Percentiles rank a stretch among this genome's conserved stretches.
Evolutionary conservation across 1,284 basidiomycete genomes (phyloP).

Genomic region (Papiliotrema terrestris): DNA sequence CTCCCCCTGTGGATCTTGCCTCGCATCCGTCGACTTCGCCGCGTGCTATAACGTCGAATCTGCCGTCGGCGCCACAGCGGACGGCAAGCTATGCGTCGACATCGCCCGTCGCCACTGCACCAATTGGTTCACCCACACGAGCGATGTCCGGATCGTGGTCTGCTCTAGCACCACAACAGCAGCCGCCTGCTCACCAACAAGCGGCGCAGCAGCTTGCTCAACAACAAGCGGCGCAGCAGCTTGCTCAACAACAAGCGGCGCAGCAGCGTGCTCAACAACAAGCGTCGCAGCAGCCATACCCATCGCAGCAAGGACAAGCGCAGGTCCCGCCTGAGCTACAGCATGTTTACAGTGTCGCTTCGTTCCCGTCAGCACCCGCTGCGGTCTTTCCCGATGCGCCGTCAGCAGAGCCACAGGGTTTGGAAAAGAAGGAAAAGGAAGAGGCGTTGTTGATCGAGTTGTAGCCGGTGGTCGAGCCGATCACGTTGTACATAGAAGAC

Average conservation of each 20-base stretch:
- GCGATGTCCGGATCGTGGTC: not conserved
- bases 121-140: constrained; percentile 2
- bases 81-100: constrained; percentile 13
- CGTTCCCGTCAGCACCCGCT: constrained; percentile 26
- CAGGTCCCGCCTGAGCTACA: constrained; percentile 16
- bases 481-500: not conserved
- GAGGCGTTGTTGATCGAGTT: constrained; percentile 72
- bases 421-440: constrained; percentile 66
- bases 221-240: not conserved
- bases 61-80: not conserved
- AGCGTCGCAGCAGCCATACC: constrained; percentile 3
- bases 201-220: constrained; percentile 1
- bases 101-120: not conserved
- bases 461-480: not conserved
- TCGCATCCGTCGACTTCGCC: constrained; percentile 24
- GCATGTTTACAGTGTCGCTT: constrained; percentile 30
- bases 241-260: not conserved
- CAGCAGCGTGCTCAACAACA: constrained; percentile 6
- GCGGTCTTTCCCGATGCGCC: constrained; percentile 67
- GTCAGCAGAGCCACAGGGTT: constrained; percentile 58
- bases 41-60: constrained; percentile 23
- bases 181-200: constrained; percentile 1
- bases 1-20: constrained; percentile 25
- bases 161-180: constrained; percentile 4
- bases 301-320: constrained; percentile 3